Conservation (phyloP, 1,284 basidiomycete genomes). For the Pulveroboletus sp. region DNA sequence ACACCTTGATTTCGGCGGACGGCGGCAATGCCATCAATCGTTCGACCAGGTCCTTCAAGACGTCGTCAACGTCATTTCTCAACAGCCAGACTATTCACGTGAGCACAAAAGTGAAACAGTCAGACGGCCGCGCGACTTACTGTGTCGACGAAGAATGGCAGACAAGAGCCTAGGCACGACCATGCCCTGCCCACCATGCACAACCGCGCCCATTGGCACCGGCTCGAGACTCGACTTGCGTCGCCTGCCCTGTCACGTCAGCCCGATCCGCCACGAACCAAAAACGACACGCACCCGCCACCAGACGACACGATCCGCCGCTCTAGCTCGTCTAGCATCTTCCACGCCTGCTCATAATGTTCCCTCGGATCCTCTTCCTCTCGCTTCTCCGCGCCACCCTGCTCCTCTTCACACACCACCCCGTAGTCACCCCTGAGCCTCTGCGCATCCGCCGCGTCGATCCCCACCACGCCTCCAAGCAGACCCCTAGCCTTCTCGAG, state of each 20-base stretch:
- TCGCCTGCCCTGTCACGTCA: constrained; percentile 37
- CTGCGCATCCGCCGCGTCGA: constrained; percentile 63
- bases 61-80: constrained; percentile 59
- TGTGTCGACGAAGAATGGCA: constrained; percentile 69
- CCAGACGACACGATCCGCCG: constrained; percentile 56
- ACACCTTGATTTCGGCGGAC: constrained; percentile 59
- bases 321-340: constrained; percentile 61
- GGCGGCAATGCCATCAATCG: constrained; percentile 60
- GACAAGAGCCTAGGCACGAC: constrained; percentile 70
- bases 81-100: constrained; percentile 66
- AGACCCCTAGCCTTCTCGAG: constrained; percentile 54
- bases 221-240: constrained; percentile 43
- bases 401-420: constrained; percentile 42
- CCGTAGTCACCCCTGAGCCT: constrained; percentile 64
- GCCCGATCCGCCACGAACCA: not conserved
- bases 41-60: constrained; percentile 58
- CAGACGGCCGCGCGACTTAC: constrained; percentile 47
- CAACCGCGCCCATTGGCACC: constrained; percentile 31
- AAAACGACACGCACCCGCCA: constrained; percentile 43
- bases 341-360: constrained; percentile 54
- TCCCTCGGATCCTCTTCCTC: constrained; percentile 49
- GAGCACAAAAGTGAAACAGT: not conserved
- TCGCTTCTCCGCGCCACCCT: constrained; percentile 25
- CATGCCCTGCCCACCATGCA: constrained; percentile 47
- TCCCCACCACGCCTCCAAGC: constrained; percentile 46